Evolutionary conservation across 768 basidiomycete species (phyloP), one percentile per base, ranked within the genome.

Genomic region (Chalciporus chontae): DNA sequence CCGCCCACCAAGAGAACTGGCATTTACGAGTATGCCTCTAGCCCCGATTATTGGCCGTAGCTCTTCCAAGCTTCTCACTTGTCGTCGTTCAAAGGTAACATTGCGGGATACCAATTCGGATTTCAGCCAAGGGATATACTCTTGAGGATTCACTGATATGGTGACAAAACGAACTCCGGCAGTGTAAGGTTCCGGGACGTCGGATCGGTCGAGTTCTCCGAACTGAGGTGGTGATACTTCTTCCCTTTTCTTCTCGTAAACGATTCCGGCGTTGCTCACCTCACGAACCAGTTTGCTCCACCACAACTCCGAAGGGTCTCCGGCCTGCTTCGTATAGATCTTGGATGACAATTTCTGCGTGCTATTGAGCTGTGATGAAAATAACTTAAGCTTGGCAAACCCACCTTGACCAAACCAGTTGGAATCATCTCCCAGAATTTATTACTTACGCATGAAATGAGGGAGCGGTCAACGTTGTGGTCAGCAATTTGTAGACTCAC

Each of bases 111-210:
- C 50, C 31, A 79, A 59, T 51, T 74, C 63, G 17, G 64, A 55
- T 47, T 72, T 71, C 11, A 85, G 66, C 73, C 78, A 76, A 2
- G 69, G 71, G 24, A 79, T 67, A 62, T 83, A 84, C 26, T 64
- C 54, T 14, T 74, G 70, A 0, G 80, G 79, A 54, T 81, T 73
- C 36, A 80, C 63, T 31, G 76, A 75, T 55, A 76, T 68, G 0
- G 79, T 77, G 42, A 68, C 64, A 57, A 73, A 83, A 13, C 59
- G 64, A 32, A 76, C 65, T 17, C 78, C 81, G 31, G 59, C 53
- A 39, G 57, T 55, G 34, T 62, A 60, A 26, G 64, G 59, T 10
- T 65, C 51, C 4, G 74, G 75, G 19, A 78, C 49, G 18, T 73
- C 69, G 4, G 64, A 63, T 19, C 27, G 57, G 19, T 62, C 53